Evolutionary conservation across 2,329 filamentous ascomycete genomes (phyloP), one percentile per base, ranked within the genome.

Genomic region (Chalara sp.): DNA sequence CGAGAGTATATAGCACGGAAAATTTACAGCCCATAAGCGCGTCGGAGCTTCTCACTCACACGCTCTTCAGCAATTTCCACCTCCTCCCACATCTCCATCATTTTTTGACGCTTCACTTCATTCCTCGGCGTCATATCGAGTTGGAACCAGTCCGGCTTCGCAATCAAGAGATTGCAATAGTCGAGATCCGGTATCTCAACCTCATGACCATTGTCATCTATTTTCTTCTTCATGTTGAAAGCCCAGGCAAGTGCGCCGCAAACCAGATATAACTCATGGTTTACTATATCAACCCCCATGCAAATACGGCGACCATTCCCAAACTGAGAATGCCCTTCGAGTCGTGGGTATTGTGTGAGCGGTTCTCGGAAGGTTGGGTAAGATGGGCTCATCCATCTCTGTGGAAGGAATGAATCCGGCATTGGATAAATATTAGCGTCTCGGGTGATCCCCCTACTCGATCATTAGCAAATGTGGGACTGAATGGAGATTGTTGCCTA

Each of bases 341-440:
- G 76, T 64, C 77, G 81, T 12, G 83, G 82, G 59, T 78, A 84
- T 50, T 75, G 73, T 2, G 75, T 75, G n/a, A 85, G 72, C 0
- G 82, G 82, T 60, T 79, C 80, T 60, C 83, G 78, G 67, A 78
- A 85, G 0, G 81, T 83, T 1, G 82, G 82, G 73, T 76, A 86
- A 21, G 68, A 69, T n/a, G 76, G 66, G 56, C 83, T 76, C 8
- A 86, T 72, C 70, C 79, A 86, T 10, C 39, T 82, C 75, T 57
- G 83, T 80, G 0, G 83, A 81, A 31, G 72, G 76, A 67, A 75
- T 86, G 56, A 67, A 73, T 45, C 86, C 80, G n/a, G 80, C 77
- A 58, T 84, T 1, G 80, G 80, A 60, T 86, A 86, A 50, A 74
- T 76, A 35, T 67, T 67, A 1, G 75, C 72, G 54, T 84, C 79